Evolutionary conservation across 352 stramenopile species (phyloP).

Genomic region (Pythium rhizo-oryzae): DNA sequence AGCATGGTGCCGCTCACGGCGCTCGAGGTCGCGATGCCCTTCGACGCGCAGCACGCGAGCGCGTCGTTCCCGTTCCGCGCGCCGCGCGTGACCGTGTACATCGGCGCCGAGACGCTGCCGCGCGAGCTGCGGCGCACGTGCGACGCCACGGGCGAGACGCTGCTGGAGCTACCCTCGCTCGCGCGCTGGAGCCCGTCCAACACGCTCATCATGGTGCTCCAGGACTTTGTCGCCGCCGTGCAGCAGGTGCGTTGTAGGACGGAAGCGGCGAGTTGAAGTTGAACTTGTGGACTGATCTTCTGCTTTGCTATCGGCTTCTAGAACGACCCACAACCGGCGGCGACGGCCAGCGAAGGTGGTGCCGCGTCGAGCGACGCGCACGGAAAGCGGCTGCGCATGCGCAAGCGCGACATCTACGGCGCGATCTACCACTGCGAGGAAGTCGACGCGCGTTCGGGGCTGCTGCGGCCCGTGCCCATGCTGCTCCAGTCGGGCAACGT

Average conservation of each 20-base stretch:
- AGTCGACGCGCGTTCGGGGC: conserved; percentile 56
- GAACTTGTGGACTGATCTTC: neutral
- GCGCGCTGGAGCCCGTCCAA: conserved; percentile 76
- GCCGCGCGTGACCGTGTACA: conserved; percentile 48
- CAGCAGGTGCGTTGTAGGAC: conserved; percentile 39
- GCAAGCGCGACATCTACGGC: conserved; percentile 69
- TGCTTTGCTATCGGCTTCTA: neutral
- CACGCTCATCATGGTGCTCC: conserved; percentile 69
- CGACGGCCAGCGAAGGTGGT: neutral
- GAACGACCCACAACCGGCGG: conserved; percentile 23
- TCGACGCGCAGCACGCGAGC: conserved; percentile 32
- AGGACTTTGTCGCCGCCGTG: conserved; percentile 66
- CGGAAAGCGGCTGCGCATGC: conserved; percentile 55
- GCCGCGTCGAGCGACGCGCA: neutral
- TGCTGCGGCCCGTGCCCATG: conserved; percentile 61
- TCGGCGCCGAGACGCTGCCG: conserved; percentile 56
- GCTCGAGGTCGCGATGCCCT: conserved; percentile 64
- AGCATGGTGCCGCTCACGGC: conserved; percentile 58
- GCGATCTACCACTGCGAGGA: conserved; percentile 74
- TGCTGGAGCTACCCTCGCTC: conserved; percentile 60
- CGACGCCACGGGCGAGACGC: conserved; percentile 27
- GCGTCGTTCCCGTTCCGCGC: conserved; percentile 66
- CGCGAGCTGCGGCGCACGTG: conserved; percentile 41
- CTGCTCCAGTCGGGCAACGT: conserved; percentile 72
- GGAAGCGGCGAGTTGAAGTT: neutral